These are phyloP conservation scores for Juglanconis oblonga DNA, from an alignment of 2,329 filamentous ascomycete genomes.

Conservation along the genomic window DNA sequence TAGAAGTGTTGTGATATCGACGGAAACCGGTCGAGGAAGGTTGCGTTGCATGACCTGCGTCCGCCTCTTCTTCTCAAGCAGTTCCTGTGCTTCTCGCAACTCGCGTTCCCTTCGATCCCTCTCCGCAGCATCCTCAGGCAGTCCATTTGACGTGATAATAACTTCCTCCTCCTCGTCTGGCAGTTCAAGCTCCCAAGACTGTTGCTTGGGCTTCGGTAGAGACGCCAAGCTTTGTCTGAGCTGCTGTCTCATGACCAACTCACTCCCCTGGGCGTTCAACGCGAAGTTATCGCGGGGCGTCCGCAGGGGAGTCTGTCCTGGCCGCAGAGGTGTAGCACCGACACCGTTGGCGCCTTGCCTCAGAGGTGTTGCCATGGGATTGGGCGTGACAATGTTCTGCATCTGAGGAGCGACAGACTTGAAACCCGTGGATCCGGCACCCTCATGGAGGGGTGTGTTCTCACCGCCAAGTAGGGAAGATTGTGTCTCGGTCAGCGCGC, in stretches of 20 bases:
- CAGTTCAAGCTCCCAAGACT: constrained; percentile 89
- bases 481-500: constrained; percentile 87
- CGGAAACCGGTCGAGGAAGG: constrained; percentile 70
- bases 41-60: constrained; percentile 88
- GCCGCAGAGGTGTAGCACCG: constrained; percentile 65
- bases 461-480: constrained; percentile 92
- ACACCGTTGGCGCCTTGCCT: constrained; percentile 60
- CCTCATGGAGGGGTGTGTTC: constrained; percentile 84
- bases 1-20: constrained; percentile 70
- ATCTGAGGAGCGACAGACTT: constrained; percentile 78
- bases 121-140: constrained; percentile 58
- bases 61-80: constrained; percentile 74
- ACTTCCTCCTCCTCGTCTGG: constrained; percentile 76
- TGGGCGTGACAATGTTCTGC: constrained; percentile 84
- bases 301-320: constrained; percentile 79
- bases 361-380: constrained; percentile 89
- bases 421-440: constrained; percentile 79
- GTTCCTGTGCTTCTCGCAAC: constrained; percentile 64
- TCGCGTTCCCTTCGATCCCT: constrained; percentile 76
- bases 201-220: constrained; percentile 88
- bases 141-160: constrained; percentile 39
- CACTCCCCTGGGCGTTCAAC: constrained; percentile 69
- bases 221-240: constrained; percentile 73
- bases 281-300: constrained; percentile 86
- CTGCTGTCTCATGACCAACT: constrained; percentile 63